phyloP scores from a whole-genome alignment of 1,284 basidiomycete species.

The Phylloboletellus chloephorus region DNA sequence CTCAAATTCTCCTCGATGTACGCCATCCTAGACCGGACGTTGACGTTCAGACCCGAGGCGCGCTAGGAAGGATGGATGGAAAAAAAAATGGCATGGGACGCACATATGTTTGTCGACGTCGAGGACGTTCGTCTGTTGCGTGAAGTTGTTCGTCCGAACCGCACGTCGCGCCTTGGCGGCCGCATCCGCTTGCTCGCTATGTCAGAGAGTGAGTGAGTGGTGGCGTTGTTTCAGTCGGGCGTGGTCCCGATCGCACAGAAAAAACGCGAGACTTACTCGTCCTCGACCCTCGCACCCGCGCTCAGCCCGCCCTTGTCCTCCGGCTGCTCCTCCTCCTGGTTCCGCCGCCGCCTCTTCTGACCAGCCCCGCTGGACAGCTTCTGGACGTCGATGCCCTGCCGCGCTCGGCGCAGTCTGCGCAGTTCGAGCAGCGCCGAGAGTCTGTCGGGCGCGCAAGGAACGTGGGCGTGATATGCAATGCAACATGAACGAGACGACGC shows the following conservation, averaged over 20 bases:
- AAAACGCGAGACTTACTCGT: slow-evolving; percentile 59
- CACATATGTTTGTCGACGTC: slow-evolving; percentile 99
- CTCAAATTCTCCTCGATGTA: slow-evolving; percentile 94
- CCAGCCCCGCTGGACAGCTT: slow-evolving; percentile 82
- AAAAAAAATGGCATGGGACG: slow-evolving; percentile 31
- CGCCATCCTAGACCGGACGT: slow-evolving; percentile 71
- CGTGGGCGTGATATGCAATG: background rate
- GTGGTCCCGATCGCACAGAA: background rate
- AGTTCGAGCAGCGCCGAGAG: slow-evolving; percentile 83
- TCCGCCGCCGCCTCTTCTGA: slow-evolving; percentile 63
- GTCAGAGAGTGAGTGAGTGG: too few relatives aligned
- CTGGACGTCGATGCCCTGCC: slow-evolving; percentile 82
- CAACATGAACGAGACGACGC: slow-evolving; percentile 5
- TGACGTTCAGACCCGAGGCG: background rate
- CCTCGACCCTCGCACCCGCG: slow-evolving; percentile 39
- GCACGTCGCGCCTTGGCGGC: slow-evolving; percentile 68
- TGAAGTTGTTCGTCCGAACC: slow-evolving; percentile 89
- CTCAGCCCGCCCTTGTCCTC: slow-evolving; percentile 52
- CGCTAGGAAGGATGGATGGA: too few relatives aligned
- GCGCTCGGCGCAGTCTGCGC: slow-evolving; percentile 68
- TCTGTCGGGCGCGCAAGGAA: slow-evolving; percentile 31
- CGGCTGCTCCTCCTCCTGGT: slow-evolving; percentile 46
- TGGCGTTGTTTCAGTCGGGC: too few relatives aligned
- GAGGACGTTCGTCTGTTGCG: slow-evolving; percentile 90
- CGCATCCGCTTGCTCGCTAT: slow-evolving; percentile 58